Percentiles rank a stretch among this genome's conserved stretches.
Conservation (phyloP, 192 early-diverging fungal genomes). For the Coemansia sp. region DNA sequence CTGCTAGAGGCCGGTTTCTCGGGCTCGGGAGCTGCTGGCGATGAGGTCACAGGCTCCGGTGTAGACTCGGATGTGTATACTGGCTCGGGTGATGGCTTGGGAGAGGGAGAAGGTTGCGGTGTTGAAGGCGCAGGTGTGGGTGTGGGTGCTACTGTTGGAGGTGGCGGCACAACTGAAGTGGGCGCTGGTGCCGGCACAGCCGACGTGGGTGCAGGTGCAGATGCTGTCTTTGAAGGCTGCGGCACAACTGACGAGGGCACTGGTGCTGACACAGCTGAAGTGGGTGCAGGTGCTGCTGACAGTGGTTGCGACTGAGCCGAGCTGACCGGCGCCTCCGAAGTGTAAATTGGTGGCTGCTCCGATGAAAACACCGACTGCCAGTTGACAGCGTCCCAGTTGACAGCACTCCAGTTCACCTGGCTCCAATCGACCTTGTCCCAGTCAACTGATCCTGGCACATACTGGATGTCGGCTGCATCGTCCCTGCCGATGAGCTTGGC, state of each 20-base stretch:
- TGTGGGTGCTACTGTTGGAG: neutral
- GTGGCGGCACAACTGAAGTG: neutral
- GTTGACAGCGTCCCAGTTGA: slow-evolving; percentile 29
- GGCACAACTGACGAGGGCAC: neutral
- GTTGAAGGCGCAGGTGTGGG: neutral
- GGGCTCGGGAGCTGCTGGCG: slow-evolving; percentile 4
- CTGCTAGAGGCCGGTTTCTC: slow-evolving; percentile 1
- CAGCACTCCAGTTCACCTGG: slow-evolving; percentile 17
- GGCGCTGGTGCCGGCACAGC: neutral
- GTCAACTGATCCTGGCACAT: slow-evolving; percentile 23
- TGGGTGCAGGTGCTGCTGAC: neutral
- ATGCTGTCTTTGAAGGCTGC: neutral
- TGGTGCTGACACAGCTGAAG: neutral
- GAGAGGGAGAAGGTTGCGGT: neutral
- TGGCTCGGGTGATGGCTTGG: neutral
- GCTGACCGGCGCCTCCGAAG: neutral
- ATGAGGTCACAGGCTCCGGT: slow-evolving; percentile 1
- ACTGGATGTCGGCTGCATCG: slow-evolving; percentile 18
- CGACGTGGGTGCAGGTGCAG: neutral
- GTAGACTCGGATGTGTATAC: neutral
- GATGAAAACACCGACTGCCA: slow-evolving; percentile 27
- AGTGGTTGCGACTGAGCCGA: neutral
- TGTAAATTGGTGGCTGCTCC: neutral
- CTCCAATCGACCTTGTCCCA: slow-evolving; percentile 32
- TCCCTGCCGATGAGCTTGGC: neutral